phyloP scores from a whole-genome alignment of 768 basidiomycete species.

The Lyophyllum atratum region DNA sequence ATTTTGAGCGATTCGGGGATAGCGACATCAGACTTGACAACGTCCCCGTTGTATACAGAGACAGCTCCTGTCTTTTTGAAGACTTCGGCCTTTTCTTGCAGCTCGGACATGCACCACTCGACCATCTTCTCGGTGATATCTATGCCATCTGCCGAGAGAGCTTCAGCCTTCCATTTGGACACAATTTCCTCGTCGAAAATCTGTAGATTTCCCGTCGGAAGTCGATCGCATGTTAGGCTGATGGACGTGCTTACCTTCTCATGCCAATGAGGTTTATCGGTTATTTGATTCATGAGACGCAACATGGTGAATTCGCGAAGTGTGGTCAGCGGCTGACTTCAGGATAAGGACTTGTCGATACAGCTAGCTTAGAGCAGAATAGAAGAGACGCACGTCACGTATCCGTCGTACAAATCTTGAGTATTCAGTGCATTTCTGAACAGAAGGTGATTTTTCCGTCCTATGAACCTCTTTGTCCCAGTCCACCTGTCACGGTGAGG shows the following conservation, averaged over 20 bases:
- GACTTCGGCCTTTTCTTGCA: constrained; percentile 14
- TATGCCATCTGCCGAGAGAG: background rate
- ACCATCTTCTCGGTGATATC: constrained; percentile 10
- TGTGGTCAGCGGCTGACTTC: constrained; percentile 16
- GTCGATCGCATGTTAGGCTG: background rate
- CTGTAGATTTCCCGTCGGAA: too few species aligned
- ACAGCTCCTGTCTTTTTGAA: constrained; percentile 15
- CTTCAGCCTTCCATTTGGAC: background rate
- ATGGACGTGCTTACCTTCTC: constrained; percentile 7
- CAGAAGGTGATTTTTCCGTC: too few species aligned
- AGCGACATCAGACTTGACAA: constrained; percentile 28
- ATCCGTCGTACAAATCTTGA: too few species aligned
- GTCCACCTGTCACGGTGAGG: too few species aligned
- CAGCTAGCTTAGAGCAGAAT: too few species aligned
- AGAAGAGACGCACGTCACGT: too few species aligned
- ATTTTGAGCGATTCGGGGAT: constrained; percentile 19
- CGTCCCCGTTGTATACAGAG: constrained; percentile 18
- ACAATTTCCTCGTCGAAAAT: background rate
- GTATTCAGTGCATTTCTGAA: too few species aligned
- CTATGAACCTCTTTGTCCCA: too few species aligned
- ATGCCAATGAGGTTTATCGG: constrained; percentile 28
- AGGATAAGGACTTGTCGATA: too few species aligned
- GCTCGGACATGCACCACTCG: constrained; percentile 20
- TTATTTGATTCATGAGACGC: constrained; percentile 25
- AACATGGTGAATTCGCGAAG: constrained; percentile 27